Evolutionary conservation across 2,329 filamentous ascomycete genomes (phyloP), one percentile per base, ranked within the genome.

Genomic region (Penicillium vulpinum): DNA sequence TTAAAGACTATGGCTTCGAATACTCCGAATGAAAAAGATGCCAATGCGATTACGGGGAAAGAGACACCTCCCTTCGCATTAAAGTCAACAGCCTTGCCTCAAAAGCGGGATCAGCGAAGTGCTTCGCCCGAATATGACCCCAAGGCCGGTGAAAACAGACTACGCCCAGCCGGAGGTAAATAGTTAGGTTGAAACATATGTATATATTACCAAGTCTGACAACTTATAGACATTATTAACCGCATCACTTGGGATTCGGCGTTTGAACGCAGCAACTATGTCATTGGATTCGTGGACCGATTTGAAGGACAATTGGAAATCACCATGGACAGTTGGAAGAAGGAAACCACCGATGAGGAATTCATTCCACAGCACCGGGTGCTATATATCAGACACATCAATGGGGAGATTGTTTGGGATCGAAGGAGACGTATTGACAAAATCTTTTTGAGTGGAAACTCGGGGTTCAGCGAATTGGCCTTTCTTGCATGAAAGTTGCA

Each of bases 281-380:
- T 82, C 13, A 77, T 84, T 29, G 82, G 81, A 3, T 84, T 84
- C 57, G 70, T 80, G 22, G 82, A 85, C 63, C 75, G 81, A 10
- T 84, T 84, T 53, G 63, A 77, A 11, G 81, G 80, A 0, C 72
- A 78, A 21, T 73, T 78, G 54, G 82, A 83, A 68, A 76, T 77
- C 11, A 63, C 70, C 9, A 67, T 83, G 3, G 73, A 76, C 44
- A 73, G 71, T n/a, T 84, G 82, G 82, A 80, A 82, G 63, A 77
- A 73, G 18, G 81, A 83, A 46, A 76, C 77, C 31, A 83, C 81
- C 10, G 70, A 84, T 28, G 81, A 84, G 57, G 81, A 84, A 45
- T 84, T 83, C 54, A 83, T 84, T 54, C 82, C 82, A 3, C 77
- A 80, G 60, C 81, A 84, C 69, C 75, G 82, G 3, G 79, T 85